Base-by-base conservation (phyloP, 768 basidiomycete species). In the Vararia minispora region DNA sequence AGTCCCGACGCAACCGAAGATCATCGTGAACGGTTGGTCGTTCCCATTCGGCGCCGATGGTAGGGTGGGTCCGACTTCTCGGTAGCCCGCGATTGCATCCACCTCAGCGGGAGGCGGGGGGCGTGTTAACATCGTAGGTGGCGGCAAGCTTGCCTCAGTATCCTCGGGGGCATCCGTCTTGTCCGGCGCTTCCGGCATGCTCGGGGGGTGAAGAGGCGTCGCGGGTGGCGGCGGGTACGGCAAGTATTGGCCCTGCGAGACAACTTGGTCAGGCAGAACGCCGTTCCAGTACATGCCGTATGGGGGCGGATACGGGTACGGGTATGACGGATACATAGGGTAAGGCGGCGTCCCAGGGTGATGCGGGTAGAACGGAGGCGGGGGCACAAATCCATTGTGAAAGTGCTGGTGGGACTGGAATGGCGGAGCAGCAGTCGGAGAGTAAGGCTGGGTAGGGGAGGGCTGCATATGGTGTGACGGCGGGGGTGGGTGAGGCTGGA, bases 221-320 rank as follows among this genome's bases (percentile, higher is more conserved):
- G 35, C 32, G 26, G 24, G 17, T 39, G 42, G 7, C 37, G 40
- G 42, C 27, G 45, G 40, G 38, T 47, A 43, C 12, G 40, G 26
- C 8, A 35, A 37, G 37, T 37, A 43, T 3, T 36, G 10, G 14
- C 46, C 39, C 29, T 39, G 35, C 30, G 33, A 32, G 20, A 35
- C 22, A 32, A 46, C 36, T 33, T 37, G 34, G n/a, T n/a, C n/a
- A 37, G 24, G 44, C 25, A 26, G 28, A 41, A 43, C 45, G 33
- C 37, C 55, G 18, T 57, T 54, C 70, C 68, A 69, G 40, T 58
- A 60, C 35, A 58, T 46, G 23, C n/a, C n/a, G n/a, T 66, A 58
- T 5, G 63, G 61, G 40, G 59, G 61, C 2, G 57, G 50, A 34
- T 59, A 61, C 28, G 51, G 39, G 43, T 47, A 55, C 25, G 52